Evolutionary conservation across 176 grass and related monocot genomes (phyloP).

Genomic region (Oryza brachyantha): DNA sequence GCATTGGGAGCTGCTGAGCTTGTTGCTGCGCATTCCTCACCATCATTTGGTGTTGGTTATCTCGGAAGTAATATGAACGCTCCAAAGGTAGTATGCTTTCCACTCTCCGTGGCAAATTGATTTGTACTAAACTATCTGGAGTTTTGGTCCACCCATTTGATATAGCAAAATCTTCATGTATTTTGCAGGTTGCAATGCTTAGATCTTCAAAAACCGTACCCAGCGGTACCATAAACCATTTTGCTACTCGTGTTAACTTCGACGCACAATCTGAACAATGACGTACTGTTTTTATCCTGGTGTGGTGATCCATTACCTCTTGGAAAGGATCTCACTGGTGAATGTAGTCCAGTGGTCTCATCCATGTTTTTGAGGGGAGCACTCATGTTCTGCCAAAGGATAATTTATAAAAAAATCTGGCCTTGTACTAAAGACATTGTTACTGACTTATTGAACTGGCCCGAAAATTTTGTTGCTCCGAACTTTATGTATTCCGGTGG

Average conservation of each 20-base stretch:
- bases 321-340: too few species aligned
- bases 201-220: conserved; percentile 26
- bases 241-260: conserved; percentile 50
- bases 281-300: neutral
- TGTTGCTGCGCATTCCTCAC: conserved; percentile 78
- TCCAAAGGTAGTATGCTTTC: conserved; percentile 56
- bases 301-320: too few species aligned
- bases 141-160: neutral
- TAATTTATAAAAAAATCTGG: neutral
- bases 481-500: neutral
- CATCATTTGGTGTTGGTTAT: conserved; percentile 84
- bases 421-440: neutral
- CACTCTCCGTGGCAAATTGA: neutral
- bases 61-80: conserved; percentile 68
- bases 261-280: conserved; percentile 38
- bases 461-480: neutral
- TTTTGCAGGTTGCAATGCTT: conserved; percentile 58
- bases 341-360: too few species aligned
- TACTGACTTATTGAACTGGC: neutral
- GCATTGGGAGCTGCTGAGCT: conserved; percentile 57
- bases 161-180: neutral
- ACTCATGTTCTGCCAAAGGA: too few species aligned
- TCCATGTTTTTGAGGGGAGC: too few species aligned
- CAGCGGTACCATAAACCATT: conserved; percentile 51
- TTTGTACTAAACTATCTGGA: neutral